These are phyloP conservation scores for Euptelea pleiosperma DNA, from an alignment of 164 flowering plant genomes.

Conservation along the genomic window DNA sequence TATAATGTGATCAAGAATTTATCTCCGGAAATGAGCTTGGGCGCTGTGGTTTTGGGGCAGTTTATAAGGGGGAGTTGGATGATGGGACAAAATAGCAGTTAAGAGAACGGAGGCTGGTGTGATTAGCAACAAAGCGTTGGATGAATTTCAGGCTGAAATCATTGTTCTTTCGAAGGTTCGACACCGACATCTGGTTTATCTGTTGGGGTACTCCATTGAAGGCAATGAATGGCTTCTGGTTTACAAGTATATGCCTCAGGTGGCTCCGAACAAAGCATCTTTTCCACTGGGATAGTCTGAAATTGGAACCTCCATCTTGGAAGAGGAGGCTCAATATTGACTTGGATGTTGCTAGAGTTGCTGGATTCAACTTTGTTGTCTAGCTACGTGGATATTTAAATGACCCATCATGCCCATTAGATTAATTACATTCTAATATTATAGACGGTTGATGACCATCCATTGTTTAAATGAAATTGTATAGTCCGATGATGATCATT, in stretches of 20 bases:
- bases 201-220: conserved; percentile 9
- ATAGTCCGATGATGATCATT: no score
- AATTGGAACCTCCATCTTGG: conserved; percentile 5
- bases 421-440: no score
- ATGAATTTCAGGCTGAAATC: conserved; percentile 9
- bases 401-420: no score
- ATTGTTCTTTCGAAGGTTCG: conserved; percentile 11
- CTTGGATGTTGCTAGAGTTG: conserved; percentile 8
- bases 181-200: conserved; percentile 7
- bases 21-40: conserved; percentile 4
- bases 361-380: no score
- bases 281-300: neutral
- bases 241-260: conserved; percentile 11
- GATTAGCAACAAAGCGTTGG: conserved; percentile 1
- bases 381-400: no score
- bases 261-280: conserved; percentile 7
- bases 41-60: conserved; percentile 8
- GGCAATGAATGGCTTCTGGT: conserved; percentile 7
- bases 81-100: conserved; percentile 11
- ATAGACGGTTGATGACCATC: no score
- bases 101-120: conserved; percentile 13
- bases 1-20: conserved; percentile 5
- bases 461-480: no score
- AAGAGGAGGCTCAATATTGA: conserved; percentile 9
- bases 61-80: conserved; percentile 9